phyloP scores from a whole-genome alignment of 2,329 filamentous ascomycete genomes.

The Aureobasidium sp. region DNA sequence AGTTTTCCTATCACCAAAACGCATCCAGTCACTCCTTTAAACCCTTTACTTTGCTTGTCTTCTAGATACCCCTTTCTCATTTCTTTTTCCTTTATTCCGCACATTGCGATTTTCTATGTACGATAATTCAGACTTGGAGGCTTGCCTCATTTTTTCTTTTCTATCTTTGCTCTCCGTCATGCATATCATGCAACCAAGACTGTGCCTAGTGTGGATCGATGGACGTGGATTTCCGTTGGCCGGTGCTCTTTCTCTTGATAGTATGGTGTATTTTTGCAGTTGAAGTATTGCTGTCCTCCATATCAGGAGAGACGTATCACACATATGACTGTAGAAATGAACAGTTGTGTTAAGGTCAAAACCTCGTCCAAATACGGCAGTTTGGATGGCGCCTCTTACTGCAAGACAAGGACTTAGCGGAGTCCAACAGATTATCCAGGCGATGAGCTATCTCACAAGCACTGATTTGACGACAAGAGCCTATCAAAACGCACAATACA shows the following conservation, averaged over 20 bases:
- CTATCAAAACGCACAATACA: background rate
- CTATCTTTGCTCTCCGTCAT: background rate
- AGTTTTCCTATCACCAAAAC: background rate
- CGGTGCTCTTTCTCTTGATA: background rate
- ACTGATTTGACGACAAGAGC: too few species aligned
- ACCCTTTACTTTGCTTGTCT: background rate
- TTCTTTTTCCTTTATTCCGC: background rate
- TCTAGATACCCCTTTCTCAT: constrained; percentile 7
- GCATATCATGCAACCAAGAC: background rate
- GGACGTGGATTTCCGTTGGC: background rate
- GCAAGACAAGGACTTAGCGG: background rate
- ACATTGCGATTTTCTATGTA: constrained; percentile 5
- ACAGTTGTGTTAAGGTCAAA: background rate
- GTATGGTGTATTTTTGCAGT: background rate
- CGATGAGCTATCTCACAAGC: too few species aligned
- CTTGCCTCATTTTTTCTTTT: background rate
- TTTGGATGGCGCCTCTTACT: background rate
- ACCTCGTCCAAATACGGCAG: background rate
- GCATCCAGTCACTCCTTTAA: background rate
- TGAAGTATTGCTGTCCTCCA: too few species aligned
- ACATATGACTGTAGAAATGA: background rate
- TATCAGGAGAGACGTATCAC: background rate
- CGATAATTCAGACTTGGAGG: background rate
- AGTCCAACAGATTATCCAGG: background rate
- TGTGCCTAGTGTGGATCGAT: background rate